Percentiles rank a stretch among this genome's conserved stretches.
Conservation (phyloP, 257 asterid genomes). For the Solanum tarapatanum region DNA sequence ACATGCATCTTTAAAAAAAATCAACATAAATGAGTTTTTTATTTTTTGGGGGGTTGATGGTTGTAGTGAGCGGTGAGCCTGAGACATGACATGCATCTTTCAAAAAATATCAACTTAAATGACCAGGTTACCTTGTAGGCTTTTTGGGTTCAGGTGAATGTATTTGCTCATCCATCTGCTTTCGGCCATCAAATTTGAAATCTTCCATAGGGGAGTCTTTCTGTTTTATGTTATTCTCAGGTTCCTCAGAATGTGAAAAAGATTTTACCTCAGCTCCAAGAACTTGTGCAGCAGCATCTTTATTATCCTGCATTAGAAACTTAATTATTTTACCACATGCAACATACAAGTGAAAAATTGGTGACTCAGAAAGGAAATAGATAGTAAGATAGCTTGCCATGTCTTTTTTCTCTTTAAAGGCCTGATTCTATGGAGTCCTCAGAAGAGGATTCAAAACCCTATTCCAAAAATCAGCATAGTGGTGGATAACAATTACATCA, state of each 20-base stretch:
- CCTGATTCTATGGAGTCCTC: neutral
- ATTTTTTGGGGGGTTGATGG: neutral
- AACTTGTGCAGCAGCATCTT: neutral
- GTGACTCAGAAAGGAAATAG: neutral
- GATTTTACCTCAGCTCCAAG: constrained; percentile 5
- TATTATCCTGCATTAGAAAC: constrained; percentile 1
- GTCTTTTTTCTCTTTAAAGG: neutral
- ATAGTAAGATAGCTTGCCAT: neutral
- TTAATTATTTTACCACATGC: neutral
- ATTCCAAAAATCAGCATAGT: neutral
- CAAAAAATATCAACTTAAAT: neutral
- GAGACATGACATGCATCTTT: neutral
- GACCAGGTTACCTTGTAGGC: constrained; percentile 27
- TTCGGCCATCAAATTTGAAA: constrained; percentile 8
- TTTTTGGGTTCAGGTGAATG: constrained; percentile 21
- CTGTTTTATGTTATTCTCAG: constrained; percentile 10
- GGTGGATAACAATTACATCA: neutral
- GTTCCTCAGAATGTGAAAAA: constrained; percentile 15
- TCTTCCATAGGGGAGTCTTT: constrained; percentile 11
- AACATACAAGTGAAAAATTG: neutral
- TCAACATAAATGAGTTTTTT: neutral
- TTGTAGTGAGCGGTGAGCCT: neutral
- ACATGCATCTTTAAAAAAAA: neutral
- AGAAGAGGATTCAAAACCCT: neutral
- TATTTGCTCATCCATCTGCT: constrained; percentile 13